Base-by-base conservation (phyloP, 371 early-diverging fungal species). In the Saksenaea oblongispora region DNA sequence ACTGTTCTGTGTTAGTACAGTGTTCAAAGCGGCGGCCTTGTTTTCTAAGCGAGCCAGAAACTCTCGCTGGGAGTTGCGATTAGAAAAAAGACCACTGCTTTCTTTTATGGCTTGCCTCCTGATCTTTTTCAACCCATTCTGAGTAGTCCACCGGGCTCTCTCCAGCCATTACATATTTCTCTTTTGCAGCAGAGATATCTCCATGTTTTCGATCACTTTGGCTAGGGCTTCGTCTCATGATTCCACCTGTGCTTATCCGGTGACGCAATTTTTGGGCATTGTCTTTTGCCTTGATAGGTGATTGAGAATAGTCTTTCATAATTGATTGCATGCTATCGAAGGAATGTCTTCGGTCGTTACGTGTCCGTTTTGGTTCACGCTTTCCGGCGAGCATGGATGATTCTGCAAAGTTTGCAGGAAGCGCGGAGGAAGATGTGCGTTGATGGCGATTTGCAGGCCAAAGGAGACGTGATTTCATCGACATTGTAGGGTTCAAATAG, bases 351-450 rank as follows among this genome's bases (percentile, higher is more conserved):
- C 59, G 37, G 4, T 41, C 42, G 18, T 37, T 11, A 3, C 24
- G 15, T 4, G 35, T 10, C 14, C 15, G 22, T 22, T 26, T 18
- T 24, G 7, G 58, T 36, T 58, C n/a, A 22, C 39, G 34, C n/a
- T 39, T 35, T 2, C 8, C 28, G 44, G 17, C 7, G 18, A 15
- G 17, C 17, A 22, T 1, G n/a, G 44, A 44, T n/a, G 44, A 3
- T 7, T 44, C 44, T 1, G 7, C 44, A 8, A 17, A 15, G 17
- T 14, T 44, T 44, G 44, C 18, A 7, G 44, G 44, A 18, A 11
- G 64, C 11, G 37, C 58, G n/a, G 56, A 56, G 13, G 63, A 63
- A 22, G 63, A 63, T 26, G 63, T 63, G 11, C 63, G 57, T 35
- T 57, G 63, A 51, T 63, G 56, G 15, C 44, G 44, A 14, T 14